These are phyloP conservation scores for Tetrahymena thermophila DNA, from an alignment of 73 alveolate species.

Conservation along the genomic window DNA sequence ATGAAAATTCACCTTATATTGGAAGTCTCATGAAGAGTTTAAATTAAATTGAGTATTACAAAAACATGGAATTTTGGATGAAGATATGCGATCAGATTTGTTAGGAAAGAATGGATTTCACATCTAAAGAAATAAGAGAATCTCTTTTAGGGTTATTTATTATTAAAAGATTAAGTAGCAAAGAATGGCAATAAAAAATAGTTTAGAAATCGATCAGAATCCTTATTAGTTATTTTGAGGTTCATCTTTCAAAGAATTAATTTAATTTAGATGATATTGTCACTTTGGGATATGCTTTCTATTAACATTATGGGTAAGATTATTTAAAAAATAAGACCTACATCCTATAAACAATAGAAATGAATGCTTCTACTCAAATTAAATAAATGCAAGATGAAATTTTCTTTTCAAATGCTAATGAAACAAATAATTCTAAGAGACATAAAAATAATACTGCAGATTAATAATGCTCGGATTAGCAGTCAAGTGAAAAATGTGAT, in stretches of 20 bases:
- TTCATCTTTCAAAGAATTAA: neutral
- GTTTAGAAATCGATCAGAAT: neutral
- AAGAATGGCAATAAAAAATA: neutral
- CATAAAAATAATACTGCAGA: neutral
- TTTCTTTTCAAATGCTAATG: neutral
- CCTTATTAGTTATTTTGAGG: neutral
- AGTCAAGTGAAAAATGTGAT: neutral
- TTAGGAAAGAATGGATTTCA: neutral
- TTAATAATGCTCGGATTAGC: neutral
- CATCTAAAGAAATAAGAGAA: neutral
- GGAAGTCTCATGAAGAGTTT: neutral
- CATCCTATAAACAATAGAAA: neutral
- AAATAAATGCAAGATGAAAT: neutral
- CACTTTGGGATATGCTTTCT: neutral
- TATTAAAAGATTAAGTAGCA: neutral
- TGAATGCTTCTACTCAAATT: neutral
- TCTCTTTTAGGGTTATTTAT: neutral
- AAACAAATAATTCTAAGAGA: neutral
- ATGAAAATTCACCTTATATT: neutral
- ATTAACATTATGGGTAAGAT: neutral
- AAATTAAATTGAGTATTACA: neutral
- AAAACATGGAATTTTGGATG: neutral
- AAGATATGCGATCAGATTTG: neutral
- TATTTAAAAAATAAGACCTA: neutral
- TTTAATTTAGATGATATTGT: neutral